Evolutionary conservation across 495 filamentous ascomycete species (phyloP).

Genomic region (Coniosporium apollinis): DNA sequence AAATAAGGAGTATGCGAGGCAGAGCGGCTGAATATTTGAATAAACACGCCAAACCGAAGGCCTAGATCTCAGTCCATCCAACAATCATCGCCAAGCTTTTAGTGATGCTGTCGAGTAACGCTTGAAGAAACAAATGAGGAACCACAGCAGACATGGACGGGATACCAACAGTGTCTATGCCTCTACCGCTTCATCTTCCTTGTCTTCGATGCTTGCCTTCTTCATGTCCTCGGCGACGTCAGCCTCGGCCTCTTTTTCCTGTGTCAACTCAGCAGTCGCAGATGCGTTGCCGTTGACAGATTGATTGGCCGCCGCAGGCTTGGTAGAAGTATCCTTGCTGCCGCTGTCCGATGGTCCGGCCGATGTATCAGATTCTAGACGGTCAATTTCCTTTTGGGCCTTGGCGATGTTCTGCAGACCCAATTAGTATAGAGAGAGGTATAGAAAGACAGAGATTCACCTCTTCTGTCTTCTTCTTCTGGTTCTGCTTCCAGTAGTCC

Average conservation of each 20-base stretch:
- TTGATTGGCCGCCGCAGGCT: slow-evolving; percentile 32
- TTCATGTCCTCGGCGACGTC: slow-evolving; percentile 42
- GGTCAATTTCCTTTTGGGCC: slow-evolving; percentile 49
- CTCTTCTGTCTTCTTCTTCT: slow-evolving; percentile 78
- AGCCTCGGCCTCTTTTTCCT: slow-evolving; percentile 40
- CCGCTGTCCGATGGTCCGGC: slow-evolving; percentile 19
- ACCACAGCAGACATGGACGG: no score
- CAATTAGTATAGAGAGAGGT: background rate
- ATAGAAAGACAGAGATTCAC: slow-evolving; percentile 32
- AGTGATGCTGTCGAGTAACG: no score
- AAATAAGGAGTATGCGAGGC: no score
- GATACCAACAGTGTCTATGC: no score
- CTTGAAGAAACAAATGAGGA: no score
- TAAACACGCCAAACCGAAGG: no score
- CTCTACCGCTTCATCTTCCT: slow-evolving; percentile 14
- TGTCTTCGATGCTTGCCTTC: slow-evolving; percentile 41
- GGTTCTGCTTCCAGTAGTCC: slow-evolving; percentile 82
- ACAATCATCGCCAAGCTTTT: no score
- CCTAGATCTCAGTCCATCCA: no score
- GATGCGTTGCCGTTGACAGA: slow-evolving; percentile 35
- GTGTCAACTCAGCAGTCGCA: slow-evolving; percentile 35
- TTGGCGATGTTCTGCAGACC: slow-evolving; percentile 49
- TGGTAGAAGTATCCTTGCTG: slow-evolving; percentile 31
- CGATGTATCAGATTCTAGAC: slow-evolving; percentile 37
- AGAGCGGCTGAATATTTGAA: no score